Conservation (phyloP, 2,329 filamentous ascomycete species). For the Rhynchosporium secalis region DNA sequence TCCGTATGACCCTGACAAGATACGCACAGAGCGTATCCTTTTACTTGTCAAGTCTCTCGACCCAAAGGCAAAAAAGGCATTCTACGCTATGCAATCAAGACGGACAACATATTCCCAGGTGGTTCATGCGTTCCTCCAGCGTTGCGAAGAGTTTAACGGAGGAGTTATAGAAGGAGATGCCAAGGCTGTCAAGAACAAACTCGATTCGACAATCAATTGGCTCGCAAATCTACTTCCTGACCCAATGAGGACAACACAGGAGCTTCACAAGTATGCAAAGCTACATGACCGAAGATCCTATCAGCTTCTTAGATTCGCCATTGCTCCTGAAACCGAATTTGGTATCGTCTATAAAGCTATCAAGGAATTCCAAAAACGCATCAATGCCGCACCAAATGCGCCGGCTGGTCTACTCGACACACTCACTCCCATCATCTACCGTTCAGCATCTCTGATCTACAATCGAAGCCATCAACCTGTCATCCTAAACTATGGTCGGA, state of each 20-base stretch:
- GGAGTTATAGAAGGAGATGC: slow-evolving; percentile 76
- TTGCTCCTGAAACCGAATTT: slow-evolving; percentile 85
- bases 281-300: slow-evolving; percentile 87
- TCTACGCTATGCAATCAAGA: slow-evolving; percentile 80
- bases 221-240: slow-evolving; percentile 78
- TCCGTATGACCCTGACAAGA: slow-evolving; percentile 66
- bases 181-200: slow-evolving; percentile 63
- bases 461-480: slow-evolving; percentile 91
- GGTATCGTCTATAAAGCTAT: slow-evolving; percentile 87
- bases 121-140: slow-evolving; percentile 72
- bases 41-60: slow-evolving; percentile 79
- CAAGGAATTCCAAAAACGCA: slow-evolving; percentile 82
- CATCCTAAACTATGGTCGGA: slow-evolving; percentile 85
- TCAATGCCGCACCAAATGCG: slow-evolving; percentile 65
- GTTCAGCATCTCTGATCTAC: slow-evolving; percentile 81
- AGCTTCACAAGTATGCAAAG: slow-evolving; percentile 89
- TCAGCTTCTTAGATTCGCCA: slow-evolving; percentile 83
- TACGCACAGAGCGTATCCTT: slow-evolving; percentile 81
- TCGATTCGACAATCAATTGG: slow-evolving; percentile 72
- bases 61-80: slow-evolving; percentile 75
- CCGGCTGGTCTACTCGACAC: slow-evolving; percentile 71
- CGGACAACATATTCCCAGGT: slow-evolving; percentile 74
- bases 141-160: slow-evolving; percentile 89
- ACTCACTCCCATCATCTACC: slow-evolving; percentile 78
- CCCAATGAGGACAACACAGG: slow-evolving; percentile 65